These are phyloP conservation scores for Stipa capillata DNA, from an alignment of 176 grass and related monocot species.

Conservation along the genomic window DNA sequence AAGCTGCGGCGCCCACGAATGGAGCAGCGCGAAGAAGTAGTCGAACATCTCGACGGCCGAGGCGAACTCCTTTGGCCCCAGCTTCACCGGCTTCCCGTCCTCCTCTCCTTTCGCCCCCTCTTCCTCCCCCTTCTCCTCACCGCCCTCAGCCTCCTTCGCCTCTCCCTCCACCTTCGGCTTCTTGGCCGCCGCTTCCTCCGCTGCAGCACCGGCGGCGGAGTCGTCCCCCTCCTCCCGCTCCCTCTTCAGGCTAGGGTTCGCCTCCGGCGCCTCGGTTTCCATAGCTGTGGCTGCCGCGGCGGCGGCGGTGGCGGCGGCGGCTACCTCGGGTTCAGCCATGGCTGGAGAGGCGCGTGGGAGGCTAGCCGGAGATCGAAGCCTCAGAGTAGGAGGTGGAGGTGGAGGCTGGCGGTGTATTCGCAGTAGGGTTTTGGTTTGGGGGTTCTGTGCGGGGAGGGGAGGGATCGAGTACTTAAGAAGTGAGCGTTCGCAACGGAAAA, in stretches of 20 bases:
- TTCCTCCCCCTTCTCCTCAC: not conserved
- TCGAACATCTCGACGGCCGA: slow-evolving; percentile 73
- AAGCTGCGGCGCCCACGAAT: slow-evolving; percentile 54
- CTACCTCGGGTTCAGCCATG: slow-evolving; percentile 37
- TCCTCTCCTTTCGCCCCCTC: not conserved
- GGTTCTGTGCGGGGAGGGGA: not conserved
- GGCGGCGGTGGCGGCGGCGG: not conserved
- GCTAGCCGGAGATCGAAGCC: not conserved
- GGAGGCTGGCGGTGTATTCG: slow-evolving; percentile 1
- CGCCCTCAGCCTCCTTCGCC: slow-evolving; percentile 6
- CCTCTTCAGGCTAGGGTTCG: slow-evolving; percentile 25
- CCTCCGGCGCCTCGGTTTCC: slow-evolving; percentile 26
- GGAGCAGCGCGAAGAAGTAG: slow-evolving; percentile 68
- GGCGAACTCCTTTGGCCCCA: slow-evolving; percentile 82
- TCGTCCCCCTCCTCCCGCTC: slow-evolving; percentile 26
- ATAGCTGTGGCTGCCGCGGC: not conserved
- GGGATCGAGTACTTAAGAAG: not conserved
- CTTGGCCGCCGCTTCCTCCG: slow-evolving; percentile 13
- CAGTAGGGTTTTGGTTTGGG: slow-evolving; percentile 30
- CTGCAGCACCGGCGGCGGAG: not conserved
- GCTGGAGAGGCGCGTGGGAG: not conserved
- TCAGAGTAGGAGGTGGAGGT: not conserved
- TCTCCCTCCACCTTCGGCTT: slow-evolving; percentile 26
- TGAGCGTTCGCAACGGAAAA: not conserved
- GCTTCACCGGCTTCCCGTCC: slow-evolving; percentile 33